Evolutionary conservation across 805 yeast genomes (phyloP).

Genomic region (Candida montana): DNA sequence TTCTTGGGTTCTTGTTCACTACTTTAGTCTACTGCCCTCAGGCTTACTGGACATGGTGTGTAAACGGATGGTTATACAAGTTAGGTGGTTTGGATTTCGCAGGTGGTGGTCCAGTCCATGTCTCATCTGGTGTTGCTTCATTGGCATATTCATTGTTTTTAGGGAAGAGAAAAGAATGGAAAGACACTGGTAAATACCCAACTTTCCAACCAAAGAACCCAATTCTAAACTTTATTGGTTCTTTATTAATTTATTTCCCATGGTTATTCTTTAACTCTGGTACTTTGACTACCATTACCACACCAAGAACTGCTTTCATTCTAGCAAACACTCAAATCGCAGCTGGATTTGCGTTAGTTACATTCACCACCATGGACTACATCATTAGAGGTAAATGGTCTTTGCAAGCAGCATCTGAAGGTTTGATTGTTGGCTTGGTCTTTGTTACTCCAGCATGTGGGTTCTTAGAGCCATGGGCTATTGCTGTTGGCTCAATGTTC

Average conservation of each 20-base stretch:
- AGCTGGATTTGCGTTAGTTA: constrained; percentile 82
- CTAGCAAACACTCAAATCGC: constrained; percentile 86
- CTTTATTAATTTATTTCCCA: constrained; percentile 85
- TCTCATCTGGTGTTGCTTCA: constrained; percentile 87
- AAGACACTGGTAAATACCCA: constrained; percentile 41
- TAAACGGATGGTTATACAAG: constrained; percentile 86
- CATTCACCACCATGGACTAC: constrained; percentile 87
- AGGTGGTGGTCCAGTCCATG: constrained; percentile 99
- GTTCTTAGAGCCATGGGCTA: constrained; percentile 88
- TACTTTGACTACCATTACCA: constrained; percentile 68
- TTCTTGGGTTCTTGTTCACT: constrained; percentile 78
- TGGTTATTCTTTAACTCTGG: constrained; percentile 97
- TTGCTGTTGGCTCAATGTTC: constrained; percentile 72
- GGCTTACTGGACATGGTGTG: constrained; percentile 92
- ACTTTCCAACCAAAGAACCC: constrained; percentile 88
- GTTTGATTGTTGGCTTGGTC: constrained; percentile 92
- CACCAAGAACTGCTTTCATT: constrained; percentile 79
- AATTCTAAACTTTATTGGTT: constrained; percentile 82
- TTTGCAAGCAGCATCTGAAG: constrained; percentile 89
- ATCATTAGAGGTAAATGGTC: constrained; percentile 84
- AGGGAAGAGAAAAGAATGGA: constrained; percentile 65
- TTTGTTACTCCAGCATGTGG: constrained; percentile 98
- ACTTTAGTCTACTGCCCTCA: constrained; percentile 90
- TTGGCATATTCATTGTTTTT: constrained; percentile 72
- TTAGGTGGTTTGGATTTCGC: constrained; percentile 95